Evolutionary conservation across 1,284 basidiomycete species (phyloP).

Genomic region (Tetrapyrgos nigripes): DNA sequence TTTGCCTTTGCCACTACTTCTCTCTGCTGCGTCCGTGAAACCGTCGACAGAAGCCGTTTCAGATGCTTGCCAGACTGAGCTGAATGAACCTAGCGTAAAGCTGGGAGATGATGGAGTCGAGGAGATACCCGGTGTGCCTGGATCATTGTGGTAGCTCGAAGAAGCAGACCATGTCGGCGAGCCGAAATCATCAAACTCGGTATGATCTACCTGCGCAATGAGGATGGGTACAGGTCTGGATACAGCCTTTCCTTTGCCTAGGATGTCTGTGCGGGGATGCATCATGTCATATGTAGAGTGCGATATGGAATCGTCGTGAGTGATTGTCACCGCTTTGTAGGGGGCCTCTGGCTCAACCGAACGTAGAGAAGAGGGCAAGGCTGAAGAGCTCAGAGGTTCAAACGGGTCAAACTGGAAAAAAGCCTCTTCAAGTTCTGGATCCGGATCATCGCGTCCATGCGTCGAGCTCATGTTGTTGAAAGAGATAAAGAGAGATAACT

Average conservation of each 20-base stretch:
- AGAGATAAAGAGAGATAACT: conserved; percentile 12
- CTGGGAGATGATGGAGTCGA: conserved; percentile 34
- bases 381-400: conserved; percentile 32
- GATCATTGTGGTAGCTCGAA: conserved; percentile 23
- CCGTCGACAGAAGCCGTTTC: neutral
- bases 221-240: conserved; percentile 55
- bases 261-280: conserved; percentile 14
- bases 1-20: conserved; percentile 58
- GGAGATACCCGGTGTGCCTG: conserved; percentile 26
- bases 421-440: conserved; percentile 42
- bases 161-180: conserved; percentile 28
- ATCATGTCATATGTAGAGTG: neutral
- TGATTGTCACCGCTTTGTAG: neutral
- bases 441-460: conserved; percentile 63
- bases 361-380: conserved; percentile 5
- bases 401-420: conserved; percentile 59
- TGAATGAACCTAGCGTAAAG: conserved; percentile 28
- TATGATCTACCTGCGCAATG: conserved; percentile 27
- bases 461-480: conserved; percentile 14
- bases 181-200: conserved; percentile 46
- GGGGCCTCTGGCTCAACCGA: conserved; percentile 18
- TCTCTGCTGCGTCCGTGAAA: conserved; percentile 2
- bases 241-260: conserved; percentile 56
- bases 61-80: conserved; percentile 20
- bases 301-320: conserved; percentile 7